These are phyloP conservation scores for Clavispora carvajalis DNA, from an alignment of 805 yeast genomes.

Conservation along the genomic window DNA sequence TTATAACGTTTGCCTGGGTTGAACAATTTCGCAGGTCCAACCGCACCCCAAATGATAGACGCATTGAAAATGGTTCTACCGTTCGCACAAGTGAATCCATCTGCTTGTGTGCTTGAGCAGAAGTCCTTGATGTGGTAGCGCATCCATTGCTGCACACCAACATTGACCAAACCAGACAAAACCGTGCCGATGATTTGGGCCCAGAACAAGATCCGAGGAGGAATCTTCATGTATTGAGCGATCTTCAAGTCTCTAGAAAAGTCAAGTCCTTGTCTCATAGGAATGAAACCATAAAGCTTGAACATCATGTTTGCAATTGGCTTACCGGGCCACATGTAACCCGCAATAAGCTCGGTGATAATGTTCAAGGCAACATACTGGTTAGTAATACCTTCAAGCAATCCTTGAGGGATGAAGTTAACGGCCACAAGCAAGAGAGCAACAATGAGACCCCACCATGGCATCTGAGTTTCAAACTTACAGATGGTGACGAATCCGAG, in stretches of 20 bases:
- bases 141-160: constrained; percentile 22
- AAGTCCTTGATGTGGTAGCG: constrained; percentile 15
- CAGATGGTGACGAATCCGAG: constrained; percentile 14
- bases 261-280: constrained; percentile 16
- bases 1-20: constrained; percentile 19
- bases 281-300: constrained; percentile 16
- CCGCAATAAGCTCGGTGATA: constrained; percentile 16
- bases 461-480: constrained; percentile 14
- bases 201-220: constrained; percentile 15
- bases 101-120: constrained; percentile 11
- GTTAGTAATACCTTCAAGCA: constrained; percentile 17
- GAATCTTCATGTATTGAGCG: constrained; percentile 19
- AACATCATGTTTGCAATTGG: constrained; percentile 18
- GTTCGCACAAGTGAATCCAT: constrained; percentile 17
- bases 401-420: constrained; percentile 15
- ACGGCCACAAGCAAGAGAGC: constrained; percentile 12
- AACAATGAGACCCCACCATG: constrained; percentile 15
- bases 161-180: constrained; percentile 18
- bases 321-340: constrained; percentile 15
- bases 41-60: constrained; percentile 35
- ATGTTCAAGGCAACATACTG: constrained; percentile 17
- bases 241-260: constrained; percentile 16
- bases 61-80: constrained; percentile 18
- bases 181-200: constrained; percentile 17
- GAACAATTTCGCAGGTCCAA: constrained; percentile 22